Evolutionary conservation across 2,329 filamentous ascomycete genomes (phyloP).

Genomic region (Golovinomyces cichoracearum): DNA sequence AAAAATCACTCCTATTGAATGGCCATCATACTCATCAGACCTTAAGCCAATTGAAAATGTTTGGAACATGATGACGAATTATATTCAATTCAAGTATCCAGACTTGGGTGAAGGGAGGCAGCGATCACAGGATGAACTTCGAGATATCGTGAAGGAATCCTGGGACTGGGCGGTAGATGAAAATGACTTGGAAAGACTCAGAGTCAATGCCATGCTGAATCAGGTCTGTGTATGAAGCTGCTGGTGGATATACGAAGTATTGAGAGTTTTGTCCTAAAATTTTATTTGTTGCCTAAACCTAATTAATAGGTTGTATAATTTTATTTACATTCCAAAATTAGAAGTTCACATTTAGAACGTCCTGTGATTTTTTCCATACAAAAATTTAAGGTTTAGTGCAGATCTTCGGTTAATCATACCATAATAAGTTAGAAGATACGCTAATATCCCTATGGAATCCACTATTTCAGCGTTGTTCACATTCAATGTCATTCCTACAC

Average conservation of each 20-base stretch:
- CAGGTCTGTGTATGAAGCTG: background rate
- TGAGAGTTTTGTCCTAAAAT: background rate
- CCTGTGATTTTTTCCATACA: background rate
- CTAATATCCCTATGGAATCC: background rate
- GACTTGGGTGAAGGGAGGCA: background rate
- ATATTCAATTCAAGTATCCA: background rate
- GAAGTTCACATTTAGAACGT: background rate
- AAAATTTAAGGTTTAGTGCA: conserved; percentile 1
- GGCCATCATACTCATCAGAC: too few relatives aligned
- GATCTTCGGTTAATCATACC: background rate
- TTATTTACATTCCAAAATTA: background rate
- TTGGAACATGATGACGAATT: background rate
- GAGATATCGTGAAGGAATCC: background rate
- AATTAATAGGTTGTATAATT: background rate
- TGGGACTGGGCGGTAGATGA: background rate
- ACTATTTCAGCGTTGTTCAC: background rate
- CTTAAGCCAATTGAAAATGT: background rate
- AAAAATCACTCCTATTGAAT: background rate
- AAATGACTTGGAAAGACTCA: background rate
- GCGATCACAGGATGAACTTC: background rate
- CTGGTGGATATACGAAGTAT: background rate
- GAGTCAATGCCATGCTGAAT: background rate
- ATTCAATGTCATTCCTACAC: background rate
- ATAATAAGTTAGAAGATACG: background rate
- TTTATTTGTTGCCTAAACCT: background rate